Conservation (phyloP, 176 grass and related monocot genomes). For the Eremochloa ophiuroides region DNA sequence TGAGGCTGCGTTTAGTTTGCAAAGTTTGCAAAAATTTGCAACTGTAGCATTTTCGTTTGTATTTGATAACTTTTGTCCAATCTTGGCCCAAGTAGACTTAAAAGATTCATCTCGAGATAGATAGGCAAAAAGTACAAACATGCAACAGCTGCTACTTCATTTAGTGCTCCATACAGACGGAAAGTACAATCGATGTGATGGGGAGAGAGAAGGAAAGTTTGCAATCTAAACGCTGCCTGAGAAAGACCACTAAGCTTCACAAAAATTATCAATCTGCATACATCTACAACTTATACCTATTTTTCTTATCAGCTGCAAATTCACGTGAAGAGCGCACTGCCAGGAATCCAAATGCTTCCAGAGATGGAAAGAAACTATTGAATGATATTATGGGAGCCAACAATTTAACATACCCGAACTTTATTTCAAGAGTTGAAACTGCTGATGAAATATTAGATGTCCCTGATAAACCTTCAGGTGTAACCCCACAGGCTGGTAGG, state of each 20-base stretch:
- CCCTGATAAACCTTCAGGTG: slow-evolving; percentile 3
- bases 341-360: slow-evolving; percentile 13
- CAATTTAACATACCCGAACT: slow-evolving; percentile 32
- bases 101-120: too few species aligned
- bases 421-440: slow-evolving; percentile 32
- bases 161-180: too few species aligned
- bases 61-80: too few species aligned
- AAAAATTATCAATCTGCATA: neutral
- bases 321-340: neutral
- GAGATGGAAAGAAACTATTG: slow-evolving; percentile 12
- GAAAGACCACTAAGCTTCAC: neutral
- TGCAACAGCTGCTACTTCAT: too few species aligned
- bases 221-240: too few species aligned
- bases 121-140: too few species aligned
- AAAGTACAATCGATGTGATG: too few species aligned
- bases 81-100: too few species aligned
- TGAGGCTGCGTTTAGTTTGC: too few species aligned
- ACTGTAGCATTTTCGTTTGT: too few species aligned
- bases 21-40: too few species aligned
- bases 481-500: slow-evolving; percentile 6
- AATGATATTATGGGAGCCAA: neutral
- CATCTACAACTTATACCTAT: neutral
- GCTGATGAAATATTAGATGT: slow-evolving; percentile 4
- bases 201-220: too few species aligned
- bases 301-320: slow-evolving; percentile 16